These are phyloP conservation scores for Boletus calvinii DNA, from an alignment of 1,284 basidiomycete genomes.

Conservation along the genomic window DNA sequence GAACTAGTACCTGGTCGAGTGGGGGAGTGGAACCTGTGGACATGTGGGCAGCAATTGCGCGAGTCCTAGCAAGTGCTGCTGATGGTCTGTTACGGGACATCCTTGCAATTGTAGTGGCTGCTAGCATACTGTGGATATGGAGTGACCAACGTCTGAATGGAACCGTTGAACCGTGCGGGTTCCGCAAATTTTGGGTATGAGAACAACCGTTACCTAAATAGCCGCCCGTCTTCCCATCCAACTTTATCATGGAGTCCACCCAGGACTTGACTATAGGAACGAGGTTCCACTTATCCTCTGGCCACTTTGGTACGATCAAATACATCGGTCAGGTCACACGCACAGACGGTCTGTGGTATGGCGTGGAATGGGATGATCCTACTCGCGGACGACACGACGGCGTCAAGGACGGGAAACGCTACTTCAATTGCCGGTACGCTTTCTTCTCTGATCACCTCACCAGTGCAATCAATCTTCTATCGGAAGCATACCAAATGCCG, in stretches of 20 bases:
- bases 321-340: slow-evolving; percentile 69
- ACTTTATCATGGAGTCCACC: slow-evolving; percentile 17
- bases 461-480: slow-evolving; percentile 13
- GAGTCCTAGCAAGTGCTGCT: slow-evolving; percentile 47
- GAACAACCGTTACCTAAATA: slow-evolving; percentile 22
- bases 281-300: slow-evolving; percentile 48
- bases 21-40: slow-evolving; percentile 34
- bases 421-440: slow-evolving; percentile 78
- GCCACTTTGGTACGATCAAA: slow-evolving; percentile 64
- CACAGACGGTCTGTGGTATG: slow-evolving; percentile 78
- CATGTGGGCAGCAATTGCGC: slow-evolving; percentile 60
- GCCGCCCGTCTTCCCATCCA: neutral
- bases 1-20: slow-evolving; percentile 27
- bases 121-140: slow-evolving; percentile 31
- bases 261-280: slow-evolving; percentile 36
- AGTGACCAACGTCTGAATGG: slow-evolving; percentile 1
- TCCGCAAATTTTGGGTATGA: slow-evolving; percentile 12
- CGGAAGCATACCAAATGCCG: slow-evolving; percentile 52
- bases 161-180: neutral
- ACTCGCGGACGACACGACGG: slow-evolving; percentile 86
- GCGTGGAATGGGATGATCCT: slow-evolving; percentile 93
- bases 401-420: slow-evolving; percentile 69
- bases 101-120: slow-evolving; percentile 25
- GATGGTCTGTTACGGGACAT: slow-evolving; percentile 33
- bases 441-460: neutral